A percentile compares a stretch with the other conserved stretches of the same genome.
Conservation (phyloP, 108 stramenopile genomes). For the Phaeodactylum tricornutum region DNA sequence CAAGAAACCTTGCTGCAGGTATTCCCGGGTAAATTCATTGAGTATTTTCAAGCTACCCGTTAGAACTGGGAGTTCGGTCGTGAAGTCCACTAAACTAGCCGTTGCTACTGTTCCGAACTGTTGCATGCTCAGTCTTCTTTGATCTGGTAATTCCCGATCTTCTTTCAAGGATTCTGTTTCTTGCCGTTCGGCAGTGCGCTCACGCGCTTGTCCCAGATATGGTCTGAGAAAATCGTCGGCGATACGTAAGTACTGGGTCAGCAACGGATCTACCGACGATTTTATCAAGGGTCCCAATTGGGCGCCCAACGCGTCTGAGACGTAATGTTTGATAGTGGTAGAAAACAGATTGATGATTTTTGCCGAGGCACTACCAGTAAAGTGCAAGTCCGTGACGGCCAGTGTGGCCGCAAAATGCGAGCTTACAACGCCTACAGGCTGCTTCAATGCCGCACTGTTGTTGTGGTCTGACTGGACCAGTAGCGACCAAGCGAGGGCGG, state of each 20-base stretch:
- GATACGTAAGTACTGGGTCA: conserved; percentile 13
- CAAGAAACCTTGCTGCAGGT: conserved; percentile 23
- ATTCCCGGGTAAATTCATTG: conserved; percentile 14
- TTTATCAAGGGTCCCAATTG: conserved; percentile 33
- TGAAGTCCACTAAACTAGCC: too few species aligned
- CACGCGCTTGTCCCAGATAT: conserved; percentile 3
- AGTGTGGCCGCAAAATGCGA: conserved; percentile 16
- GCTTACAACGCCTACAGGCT: conserved; percentile 10
- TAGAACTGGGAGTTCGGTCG: conserved; percentile 1
- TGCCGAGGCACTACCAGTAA: conserved; percentile 54
- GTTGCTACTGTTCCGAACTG: conserved; percentile 1
- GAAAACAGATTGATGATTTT: conserved; percentile 55
- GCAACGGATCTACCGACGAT: conserved; percentile 13
- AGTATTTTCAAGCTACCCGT: background rate
- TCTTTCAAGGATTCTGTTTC: background rate
- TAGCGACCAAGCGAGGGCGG: background rate
- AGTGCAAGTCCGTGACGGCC: conserved; percentile 22
- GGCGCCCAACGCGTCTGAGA: conserved; percentile 32
- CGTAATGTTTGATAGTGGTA: conserved; percentile 26
- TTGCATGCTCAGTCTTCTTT: too few species aligned
- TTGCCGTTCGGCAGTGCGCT: background rate
- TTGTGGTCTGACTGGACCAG: background rate
- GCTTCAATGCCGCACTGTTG: background rate
- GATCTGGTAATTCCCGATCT: background rate
- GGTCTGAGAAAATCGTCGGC: conserved; percentile 16